Conservation (phyloP, 202 grass and related monocot species). For the Dendrocalamus latiflorus region DNA sequence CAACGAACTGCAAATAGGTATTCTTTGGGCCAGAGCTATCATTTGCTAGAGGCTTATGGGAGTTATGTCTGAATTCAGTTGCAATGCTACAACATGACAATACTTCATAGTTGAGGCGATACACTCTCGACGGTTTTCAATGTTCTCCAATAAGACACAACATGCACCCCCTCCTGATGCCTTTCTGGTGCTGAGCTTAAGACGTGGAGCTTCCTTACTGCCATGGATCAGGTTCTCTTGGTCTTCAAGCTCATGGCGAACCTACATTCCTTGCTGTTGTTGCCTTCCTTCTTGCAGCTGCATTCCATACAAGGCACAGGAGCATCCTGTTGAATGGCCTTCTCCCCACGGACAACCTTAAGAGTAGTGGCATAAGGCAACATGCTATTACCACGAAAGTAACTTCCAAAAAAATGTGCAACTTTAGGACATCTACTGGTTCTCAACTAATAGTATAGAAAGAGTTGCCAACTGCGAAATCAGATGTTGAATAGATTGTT, state of each 20-base stretch:
- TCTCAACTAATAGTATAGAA: background rate
- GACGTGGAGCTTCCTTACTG: background rate
- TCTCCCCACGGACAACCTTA: conserved; percentile 47
- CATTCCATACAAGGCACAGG: background rate
- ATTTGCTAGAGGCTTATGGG: background rate
- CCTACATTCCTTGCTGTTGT: conserved; percentile 16
- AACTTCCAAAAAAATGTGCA: background rate
- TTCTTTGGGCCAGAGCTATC: background rate
- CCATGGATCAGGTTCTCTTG: conserved; percentile 23
- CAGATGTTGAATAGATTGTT: background rate
- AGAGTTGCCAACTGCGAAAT: background rate
- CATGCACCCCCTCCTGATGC: background rate
- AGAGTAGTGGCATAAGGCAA: background rate
- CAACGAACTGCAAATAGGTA: conserved; percentile 9
- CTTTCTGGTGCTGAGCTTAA: background rate
- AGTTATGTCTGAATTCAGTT: conserved; percentile 1
- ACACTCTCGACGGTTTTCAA: background rate
- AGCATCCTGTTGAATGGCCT: background rate
- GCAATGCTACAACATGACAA: conserved; percentile 20
- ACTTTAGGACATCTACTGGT: background rate
- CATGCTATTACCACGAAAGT: background rate
- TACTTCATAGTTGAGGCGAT: background rate
- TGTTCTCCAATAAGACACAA: background rate
- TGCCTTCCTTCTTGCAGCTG: conserved; percentile 23
- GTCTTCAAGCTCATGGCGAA: conserved; percentile 9